These are phyloP conservation scores for Pichia occidentalis DNA, from an alignment of 805 yeast species.

Conservation along the genomic window DNA sequence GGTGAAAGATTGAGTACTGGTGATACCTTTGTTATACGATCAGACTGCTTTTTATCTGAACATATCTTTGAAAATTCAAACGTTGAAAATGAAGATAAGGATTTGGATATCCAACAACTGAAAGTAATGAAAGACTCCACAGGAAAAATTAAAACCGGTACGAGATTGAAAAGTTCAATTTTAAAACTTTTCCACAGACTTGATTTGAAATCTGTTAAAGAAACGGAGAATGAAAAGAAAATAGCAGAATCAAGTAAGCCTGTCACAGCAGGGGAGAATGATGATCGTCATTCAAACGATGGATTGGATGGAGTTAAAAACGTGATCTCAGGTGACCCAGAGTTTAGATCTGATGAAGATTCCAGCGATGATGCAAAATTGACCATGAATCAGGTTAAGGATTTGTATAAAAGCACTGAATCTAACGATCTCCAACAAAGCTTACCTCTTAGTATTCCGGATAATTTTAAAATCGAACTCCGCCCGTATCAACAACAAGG, in stretches of 20 bases:
- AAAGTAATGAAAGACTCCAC: conserved; percentile 8
- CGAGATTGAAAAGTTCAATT: conserved; percentile 9
- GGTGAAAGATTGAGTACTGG: conserved; percentile 59
- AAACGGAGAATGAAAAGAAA: neutral
- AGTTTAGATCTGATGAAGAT: conserved; percentile 4
- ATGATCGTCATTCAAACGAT: conserved; percentile 32
- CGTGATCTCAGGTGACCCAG: conserved; percentile 4
- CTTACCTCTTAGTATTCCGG: conserved; percentile 57
- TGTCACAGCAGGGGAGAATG: conserved; percentile 52
- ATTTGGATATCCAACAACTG: conserved; percentile 3
- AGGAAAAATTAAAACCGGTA: conserved; percentile 12
- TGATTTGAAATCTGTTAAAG: conserved; percentile 8
- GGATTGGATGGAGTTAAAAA: conserved; percentile 16
- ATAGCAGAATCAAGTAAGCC: conserved; percentile 15
- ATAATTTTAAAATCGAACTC: conserved; percentile 49
- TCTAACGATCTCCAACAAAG: conserved; percentile 34
- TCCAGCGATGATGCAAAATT: conserved; percentile 25
- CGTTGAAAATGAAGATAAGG: conserved; percentile 1
- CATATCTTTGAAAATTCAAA: conserved; percentile 13
- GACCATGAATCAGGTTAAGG: conserved; percentile 65
- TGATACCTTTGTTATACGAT: conserved; percentile 62
- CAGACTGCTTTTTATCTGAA: conserved; percentile 51
- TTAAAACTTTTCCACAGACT: conserved; percentile 17
- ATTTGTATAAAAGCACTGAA: conserved; percentile 69
- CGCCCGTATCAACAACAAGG: conserved; percentile 82